These are phyloP conservation scores for Lichtheimia corymbifera DNA, from an alignment of 371 early-diverging fungal species.

Conservation along the genomic window DNA sequence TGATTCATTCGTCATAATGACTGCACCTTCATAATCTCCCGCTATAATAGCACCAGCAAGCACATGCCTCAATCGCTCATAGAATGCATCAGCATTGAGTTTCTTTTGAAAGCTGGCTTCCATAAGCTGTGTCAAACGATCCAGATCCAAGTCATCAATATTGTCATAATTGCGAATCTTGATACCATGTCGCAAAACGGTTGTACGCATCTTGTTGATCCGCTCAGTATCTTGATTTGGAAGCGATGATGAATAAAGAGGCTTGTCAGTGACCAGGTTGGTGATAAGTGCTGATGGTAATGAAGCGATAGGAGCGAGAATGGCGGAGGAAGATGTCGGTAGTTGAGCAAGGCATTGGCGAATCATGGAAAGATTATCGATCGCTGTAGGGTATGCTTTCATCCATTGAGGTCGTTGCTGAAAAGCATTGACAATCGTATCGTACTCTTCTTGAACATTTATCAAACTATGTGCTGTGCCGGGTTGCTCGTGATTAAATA, in stretches of 20 bases:
- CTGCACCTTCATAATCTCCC: slow-evolving; percentile 78
- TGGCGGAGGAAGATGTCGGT: slow-evolving; percentile 45
- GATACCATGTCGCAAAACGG: slow-evolving; percentile 80
- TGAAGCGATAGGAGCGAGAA: slow-evolving; percentile 43
- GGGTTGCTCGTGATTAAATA: slow-evolving; percentile 46
- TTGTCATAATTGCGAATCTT: slow-evolving; percentile 55
- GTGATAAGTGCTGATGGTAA: slow-evolving; percentile 46
- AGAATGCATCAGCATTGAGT: slow-evolving; percentile 63
- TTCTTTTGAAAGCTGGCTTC: slow-evolving; percentile 79
- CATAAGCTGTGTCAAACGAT: slow-evolving; percentile 59
- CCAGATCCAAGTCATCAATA: slow-evolving; percentile 55
- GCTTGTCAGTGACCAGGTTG: slow-evolving; percentile 54
- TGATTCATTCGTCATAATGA: slow-evolving; percentile 40
- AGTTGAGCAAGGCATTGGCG: slow-evolving; percentile 34
- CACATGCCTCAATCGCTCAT: slow-evolving; percentile 57
- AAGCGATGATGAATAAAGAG: slow-evolving; percentile 50
- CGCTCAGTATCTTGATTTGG: slow-evolving; percentile 25
- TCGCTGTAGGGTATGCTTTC: slow-evolving; percentile 21
- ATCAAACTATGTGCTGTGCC: slow-evolving; percentile 53
- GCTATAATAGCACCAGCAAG: slow-evolving; percentile 75
- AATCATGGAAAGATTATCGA: slow-evolving; percentile 34
- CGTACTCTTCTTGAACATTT: slow-evolving; percentile 49
- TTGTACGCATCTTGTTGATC: slow-evolving; percentile 54
- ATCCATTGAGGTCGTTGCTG: slow-evolving; percentile 28
- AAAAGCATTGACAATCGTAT: slow-evolving; percentile 32